Percentiles rank a stretch among this genome's conserved stretches.
Conservation (phyloP, 2,329 filamentous ascomycete genomes). For the Xylaria sp. region DNA sequence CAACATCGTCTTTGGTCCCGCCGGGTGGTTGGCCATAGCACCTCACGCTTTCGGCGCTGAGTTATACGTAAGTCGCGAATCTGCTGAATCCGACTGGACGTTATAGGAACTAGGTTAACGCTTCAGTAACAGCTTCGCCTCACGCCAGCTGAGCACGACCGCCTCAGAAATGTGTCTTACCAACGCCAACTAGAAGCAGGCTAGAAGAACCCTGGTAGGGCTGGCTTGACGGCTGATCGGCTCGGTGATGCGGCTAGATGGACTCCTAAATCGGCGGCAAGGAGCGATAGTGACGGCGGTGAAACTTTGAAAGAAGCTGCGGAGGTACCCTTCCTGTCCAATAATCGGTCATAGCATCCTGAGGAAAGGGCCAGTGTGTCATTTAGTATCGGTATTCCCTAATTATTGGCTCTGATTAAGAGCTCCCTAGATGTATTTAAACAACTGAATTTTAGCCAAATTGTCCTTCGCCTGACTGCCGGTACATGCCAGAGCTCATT, state of each 20-base stretch:
- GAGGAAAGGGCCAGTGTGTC: background rate
- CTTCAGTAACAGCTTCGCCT: slow-evolving; percentile 40
- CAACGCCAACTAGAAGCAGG: slow-evolving; percentile 59
- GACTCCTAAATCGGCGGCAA: background rate
- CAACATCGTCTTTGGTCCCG: slow-evolving; percentile 62
- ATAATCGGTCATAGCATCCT: background rate
- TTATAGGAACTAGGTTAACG: background rate
- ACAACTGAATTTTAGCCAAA: background rate
- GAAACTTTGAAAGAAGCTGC: background rate
- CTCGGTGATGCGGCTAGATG: slow-evolving; percentile 49
- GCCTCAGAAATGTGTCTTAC: slow-evolving; percentile 58
- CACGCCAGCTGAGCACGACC: slow-evolving; percentile 57
- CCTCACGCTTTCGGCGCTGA: slow-evolving; percentile 63
- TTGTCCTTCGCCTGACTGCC: background rate
- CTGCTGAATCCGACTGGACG: background rate
- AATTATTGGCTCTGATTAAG: background rate
- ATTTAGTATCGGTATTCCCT: background rate
- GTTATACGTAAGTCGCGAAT: slow-evolving; percentile 55
- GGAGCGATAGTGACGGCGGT: background rate
- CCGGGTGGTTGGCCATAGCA: slow-evolving; percentile 62
- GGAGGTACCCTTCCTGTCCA: background rate
- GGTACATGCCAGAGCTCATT: background rate
- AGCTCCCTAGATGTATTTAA: background rate
- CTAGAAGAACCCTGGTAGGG: slow-evolving; percentile 54
- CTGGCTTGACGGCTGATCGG: slow-evolving; percentile 53